Evolutionary conservation across 129 eudicot species (phyloP).

Genomic region (Mikania micrantha): DNA sequence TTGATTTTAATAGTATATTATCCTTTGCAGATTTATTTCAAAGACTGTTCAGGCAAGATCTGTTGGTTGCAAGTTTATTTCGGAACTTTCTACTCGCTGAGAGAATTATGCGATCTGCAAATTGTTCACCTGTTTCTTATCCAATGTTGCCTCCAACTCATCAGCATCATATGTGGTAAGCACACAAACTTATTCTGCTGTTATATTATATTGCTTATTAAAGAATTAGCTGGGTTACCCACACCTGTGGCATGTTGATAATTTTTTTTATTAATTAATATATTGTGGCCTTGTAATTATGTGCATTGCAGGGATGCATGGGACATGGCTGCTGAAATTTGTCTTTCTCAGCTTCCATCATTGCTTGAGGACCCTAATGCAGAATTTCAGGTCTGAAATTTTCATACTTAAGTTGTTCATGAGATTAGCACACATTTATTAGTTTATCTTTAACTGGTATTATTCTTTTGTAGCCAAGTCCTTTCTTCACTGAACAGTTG

Average conservation of each 20-base stretch:
- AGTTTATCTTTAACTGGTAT: background rate
- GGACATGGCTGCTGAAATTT: slow-evolving; percentile 99
- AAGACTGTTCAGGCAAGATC: slow-evolving; percentile 93
- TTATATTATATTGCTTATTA: background rate
- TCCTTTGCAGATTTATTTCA: slow-evolving; percentile 76
- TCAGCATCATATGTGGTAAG: slow-evolving; percentile 99
- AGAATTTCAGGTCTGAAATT: slow-evolving; percentile 73
- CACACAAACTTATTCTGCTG: background rate
- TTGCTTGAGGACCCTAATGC: slow-evolving; percentile 79
- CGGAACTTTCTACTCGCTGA: slow-evolving; percentile 94
- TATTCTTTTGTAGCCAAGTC: slow-evolving; percentile 65
- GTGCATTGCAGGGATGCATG: slow-evolving; percentile 86
- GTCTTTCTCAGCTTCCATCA: slow-evolving; percentile 91
- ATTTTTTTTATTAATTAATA: background rate
- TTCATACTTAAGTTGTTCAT: background rate
- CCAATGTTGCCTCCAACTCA: slow-evolving; percentile 96
- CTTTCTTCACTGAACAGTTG: slow-evolving; percentile 86
- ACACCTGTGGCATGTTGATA: background rate
- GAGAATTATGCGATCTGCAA: slow-evolving; percentile 96
- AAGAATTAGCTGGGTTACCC: background rate
- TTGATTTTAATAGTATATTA: background rate
- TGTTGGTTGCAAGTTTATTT: slow-evolving; percentile 91
- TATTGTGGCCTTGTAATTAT: slow-evolving; percentile 4
- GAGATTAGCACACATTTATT: background rate
- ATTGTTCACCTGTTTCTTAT: slow-evolving; percentile 90